phyloP scores from a whole-genome alignment of 768 basidiomycete species.

The Trametes cubensis region DNA sequence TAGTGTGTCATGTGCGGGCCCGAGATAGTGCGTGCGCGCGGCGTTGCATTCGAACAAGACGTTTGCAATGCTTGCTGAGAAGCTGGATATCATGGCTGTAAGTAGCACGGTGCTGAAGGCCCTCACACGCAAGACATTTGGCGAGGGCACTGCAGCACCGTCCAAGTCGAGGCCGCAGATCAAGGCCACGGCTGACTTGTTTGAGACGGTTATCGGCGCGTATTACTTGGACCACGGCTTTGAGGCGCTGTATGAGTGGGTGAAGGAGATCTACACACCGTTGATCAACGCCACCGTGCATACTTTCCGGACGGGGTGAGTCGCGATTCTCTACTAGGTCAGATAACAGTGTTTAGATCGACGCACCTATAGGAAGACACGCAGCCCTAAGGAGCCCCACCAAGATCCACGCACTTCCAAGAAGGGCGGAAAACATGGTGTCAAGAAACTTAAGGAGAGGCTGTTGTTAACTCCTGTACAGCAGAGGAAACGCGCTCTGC shows the following conservation, averaged over 20 bases:
- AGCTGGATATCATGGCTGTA: slow-evolving; percentile 35
- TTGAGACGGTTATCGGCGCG: slow-evolving; percentile 50
- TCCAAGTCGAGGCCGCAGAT: slow-evolving; percentile 23
- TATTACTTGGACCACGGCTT: slow-evolving; percentile 45
- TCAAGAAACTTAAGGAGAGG: slow-evolving; percentile 48
- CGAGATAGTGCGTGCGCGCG: slow-evolving; percentile 27
- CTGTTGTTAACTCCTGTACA: slow-evolving; percentile 58
- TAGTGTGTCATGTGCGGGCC: not conserved
- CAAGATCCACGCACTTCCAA: not conserved
- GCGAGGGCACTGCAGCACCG: slow-evolving; percentile 25
- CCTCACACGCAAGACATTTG: slow-evolving; percentile 30
- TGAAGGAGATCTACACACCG: slow-evolving; percentile 41
- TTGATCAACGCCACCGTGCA: slow-evolving; percentile 38
- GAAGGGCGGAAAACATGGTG: not conserved
- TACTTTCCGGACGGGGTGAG: slow-evolving; percentile 35
- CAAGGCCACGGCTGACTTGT: slow-evolving; percentile 49
- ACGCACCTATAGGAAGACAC: not conserved
- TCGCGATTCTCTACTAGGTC: not conserved
- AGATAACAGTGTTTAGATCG: not conserved
- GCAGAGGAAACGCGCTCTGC: not conserved
- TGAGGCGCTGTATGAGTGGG: slow-evolving; percentile 42
- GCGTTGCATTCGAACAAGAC: slow-evolving; percentile 34
- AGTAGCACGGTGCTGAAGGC: slow-evolving; percentile 27
- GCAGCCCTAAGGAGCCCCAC: not conserved
- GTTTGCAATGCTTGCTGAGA: slow-evolving; percentile 35